A percentile compares a stretch with the other conserved stretches of the same genome.
These are phyloP conservation scores for Pseudogymnoascus sp. DNA, from an alignment of 2,329 filamentous ascomycete species.

Conservation along the genomic window DNA sequence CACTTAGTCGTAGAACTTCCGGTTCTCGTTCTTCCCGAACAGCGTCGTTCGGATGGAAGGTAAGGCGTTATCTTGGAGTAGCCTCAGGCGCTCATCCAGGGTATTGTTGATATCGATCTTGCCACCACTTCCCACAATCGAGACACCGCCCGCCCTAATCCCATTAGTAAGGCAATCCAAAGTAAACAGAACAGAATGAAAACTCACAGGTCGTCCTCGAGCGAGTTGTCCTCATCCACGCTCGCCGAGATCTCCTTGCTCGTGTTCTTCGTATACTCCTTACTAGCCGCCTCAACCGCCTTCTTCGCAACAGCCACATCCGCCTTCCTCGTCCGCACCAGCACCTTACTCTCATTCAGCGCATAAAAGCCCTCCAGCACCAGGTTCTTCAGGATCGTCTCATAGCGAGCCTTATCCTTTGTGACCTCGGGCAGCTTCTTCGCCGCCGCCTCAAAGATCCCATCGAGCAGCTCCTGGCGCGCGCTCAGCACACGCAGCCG, in stretches of 20 bases:
- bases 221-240: constrained; percentile 69
- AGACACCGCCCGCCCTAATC: constrained; percentile 70
- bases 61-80: constrained; percentile 77
- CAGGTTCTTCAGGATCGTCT: constrained; percentile 66
- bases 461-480: constrained; percentile 83
- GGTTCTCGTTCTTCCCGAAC: constrained; percentile 91
- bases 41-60: constrained; percentile 77
- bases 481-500: constrained; percentile 80
- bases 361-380: constrained; percentile 87
- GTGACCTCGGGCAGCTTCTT: constrained; percentile 60
- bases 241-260: constrained; percentile 61
- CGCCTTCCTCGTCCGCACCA: constrained; percentile 67
- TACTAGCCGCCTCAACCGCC: constrained; percentile 66
- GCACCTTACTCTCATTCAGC: constrained; percentile 70
- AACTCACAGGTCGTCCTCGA: constrained; percentile 78
- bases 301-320: constrained; percentile 70
- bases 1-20: constrained; percentile 85
- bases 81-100: constrained; percentile 78
- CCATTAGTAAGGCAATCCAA: constrained; percentile 12
- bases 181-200: background rate
- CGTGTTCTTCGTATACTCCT: constrained; percentile 75
- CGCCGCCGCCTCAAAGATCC: constrained; percentile 74
- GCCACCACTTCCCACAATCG: constrained; percentile 71
- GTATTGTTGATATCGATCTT: constrained; percentile 99
- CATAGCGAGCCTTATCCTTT: constrained; percentile 68